phyloP scores from a whole-genome alignment of 176 grass and related monocot genomes.

The Phragmites australis region DNA sequence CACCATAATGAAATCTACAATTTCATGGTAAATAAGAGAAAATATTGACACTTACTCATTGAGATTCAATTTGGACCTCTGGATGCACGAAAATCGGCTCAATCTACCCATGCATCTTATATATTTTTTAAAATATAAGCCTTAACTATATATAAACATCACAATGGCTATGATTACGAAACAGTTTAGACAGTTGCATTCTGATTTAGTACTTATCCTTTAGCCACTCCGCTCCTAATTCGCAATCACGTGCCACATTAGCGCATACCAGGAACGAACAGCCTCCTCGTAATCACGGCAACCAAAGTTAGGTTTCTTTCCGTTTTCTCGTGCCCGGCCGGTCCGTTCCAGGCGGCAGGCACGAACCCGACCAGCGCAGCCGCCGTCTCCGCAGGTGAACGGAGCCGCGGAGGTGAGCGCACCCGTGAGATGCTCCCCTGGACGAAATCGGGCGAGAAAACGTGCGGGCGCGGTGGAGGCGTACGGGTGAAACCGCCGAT shows the following conservation, averaged over 20 bases:
- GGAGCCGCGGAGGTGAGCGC: background rate
- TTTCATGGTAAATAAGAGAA: too few relatives aligned
- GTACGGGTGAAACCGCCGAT: background rate
- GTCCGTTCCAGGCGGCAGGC: constrained; percentile 21
- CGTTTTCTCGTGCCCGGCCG: background rate
- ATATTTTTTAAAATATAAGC: too few relatives aligned
- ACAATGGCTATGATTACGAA: too few relatives aligned
- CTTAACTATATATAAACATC: too few relatives aligned
- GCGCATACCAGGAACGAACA: background rate
- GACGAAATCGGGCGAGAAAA: background rate
- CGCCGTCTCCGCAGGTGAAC: background rate
- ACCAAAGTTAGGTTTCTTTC: background rate
- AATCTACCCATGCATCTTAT: too few relatives aligned
- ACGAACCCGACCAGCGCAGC: background rate
- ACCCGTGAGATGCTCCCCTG: background rate
- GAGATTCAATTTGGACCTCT: too few relatives aligned
- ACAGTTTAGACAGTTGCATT: too few relatives aligned
- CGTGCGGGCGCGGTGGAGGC: background rate
- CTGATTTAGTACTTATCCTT: too few relatives aligned
- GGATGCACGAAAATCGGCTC: too few relatives aligned
- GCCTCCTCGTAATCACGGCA: background rate
- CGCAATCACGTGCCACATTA: background rate
- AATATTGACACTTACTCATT: too few relatives aligned
- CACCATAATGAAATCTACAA: too few relatives aligned
- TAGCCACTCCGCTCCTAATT: too few relatives aligned